phyloP scores from a whole-genome alignment of 2,329 filamentous ascomycete genomes.

The Blastomyces parvus region DNA sequence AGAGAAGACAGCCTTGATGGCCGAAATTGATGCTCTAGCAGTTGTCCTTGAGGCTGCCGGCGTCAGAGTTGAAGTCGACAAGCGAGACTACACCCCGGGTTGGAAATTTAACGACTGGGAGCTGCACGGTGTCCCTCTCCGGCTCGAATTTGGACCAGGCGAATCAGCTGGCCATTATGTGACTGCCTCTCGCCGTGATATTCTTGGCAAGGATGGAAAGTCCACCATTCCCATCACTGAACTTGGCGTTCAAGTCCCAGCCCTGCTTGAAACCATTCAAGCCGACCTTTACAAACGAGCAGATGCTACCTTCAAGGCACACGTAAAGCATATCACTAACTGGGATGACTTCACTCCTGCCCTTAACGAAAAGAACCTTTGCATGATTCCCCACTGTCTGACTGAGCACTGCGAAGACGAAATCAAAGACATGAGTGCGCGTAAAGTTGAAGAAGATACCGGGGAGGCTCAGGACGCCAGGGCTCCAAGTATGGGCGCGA shows the following conservation, averaged over 20 bases:
- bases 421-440: constrained; percentile 85
- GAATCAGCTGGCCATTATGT: constrained; percentile 80
- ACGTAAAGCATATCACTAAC: constrained; percentile 69
- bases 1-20: constrained; percentile 64
- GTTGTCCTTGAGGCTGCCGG: constrained; percentile 60
- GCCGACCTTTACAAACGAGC: constrained; percentile 69
- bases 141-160: constrained; percentile 92
- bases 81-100: constrained; percentile 82
- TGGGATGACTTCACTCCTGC: constrained; percentile 90
- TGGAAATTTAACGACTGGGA: constrained; percentile 99
- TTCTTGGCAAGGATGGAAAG: constrained; percentile 57
- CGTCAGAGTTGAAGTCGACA: constrained; percentile 71
- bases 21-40: constrained; percentile 63
- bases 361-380: constrained; percentile 84
- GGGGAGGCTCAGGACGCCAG: constrained; percentile 65
- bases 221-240: constrained; percentile 66
- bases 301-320: constrained; percentile 64
- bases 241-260: constrained; percentile 62
- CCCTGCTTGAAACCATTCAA: constrained; percentile 83
- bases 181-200: constrained; percentile 78
- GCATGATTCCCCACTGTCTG: constrained; percentile 83
- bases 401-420: constrained; percentile 79
- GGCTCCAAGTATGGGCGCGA: constrained; percentile 66
- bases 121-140: constrained; percentile 85
- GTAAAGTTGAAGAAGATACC: constrained; percentile 50